Evolutionary conservation across 139 green algal genomes (phyloP).

Genomic region (Penium margaritaceum): DNA sequence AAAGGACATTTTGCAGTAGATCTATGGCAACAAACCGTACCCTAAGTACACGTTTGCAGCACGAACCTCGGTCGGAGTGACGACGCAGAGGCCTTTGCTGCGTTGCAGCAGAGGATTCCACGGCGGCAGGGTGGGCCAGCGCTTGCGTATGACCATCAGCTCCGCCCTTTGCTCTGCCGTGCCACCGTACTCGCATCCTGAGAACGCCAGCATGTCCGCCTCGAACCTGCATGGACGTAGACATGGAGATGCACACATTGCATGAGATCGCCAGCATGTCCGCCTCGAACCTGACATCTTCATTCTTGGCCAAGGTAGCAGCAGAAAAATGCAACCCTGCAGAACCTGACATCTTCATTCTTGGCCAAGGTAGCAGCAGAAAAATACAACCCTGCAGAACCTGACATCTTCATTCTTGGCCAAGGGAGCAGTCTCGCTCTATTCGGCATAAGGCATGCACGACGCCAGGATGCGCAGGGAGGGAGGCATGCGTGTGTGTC

Average conservation of each 20-base stretch:
- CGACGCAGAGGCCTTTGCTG: constrained; percentile 10
- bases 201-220: constrained; percentile 39
- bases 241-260: no score
- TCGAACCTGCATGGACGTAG: no score
- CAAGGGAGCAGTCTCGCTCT: no score
- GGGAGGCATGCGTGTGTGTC: no score
- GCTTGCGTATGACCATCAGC: constrained; percentile 1
- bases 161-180: neutral
- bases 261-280: constrained; percentile 39
- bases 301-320: neutral
- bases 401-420: no score
- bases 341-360: neutral
- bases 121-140: constrained; percentile 22
- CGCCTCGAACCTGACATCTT: constrained; percentile 20
- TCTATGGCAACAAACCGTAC: no score
- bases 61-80: constrained; percentile 12
- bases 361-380: neutral
- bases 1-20: no score
- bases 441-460: no score
- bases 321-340: no score
- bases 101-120: constrained; percentile 1
- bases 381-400: no score
- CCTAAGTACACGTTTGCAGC: no score
- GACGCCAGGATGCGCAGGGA: no score
- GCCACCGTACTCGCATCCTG: constrained; percentile 27